A percentile compares a stretch with the other conserved stretches of the same genome.
Conservation (phyloP, 2,329 filamentous ascomycete species). For the Clonostachys rhizophaga region DNA sequence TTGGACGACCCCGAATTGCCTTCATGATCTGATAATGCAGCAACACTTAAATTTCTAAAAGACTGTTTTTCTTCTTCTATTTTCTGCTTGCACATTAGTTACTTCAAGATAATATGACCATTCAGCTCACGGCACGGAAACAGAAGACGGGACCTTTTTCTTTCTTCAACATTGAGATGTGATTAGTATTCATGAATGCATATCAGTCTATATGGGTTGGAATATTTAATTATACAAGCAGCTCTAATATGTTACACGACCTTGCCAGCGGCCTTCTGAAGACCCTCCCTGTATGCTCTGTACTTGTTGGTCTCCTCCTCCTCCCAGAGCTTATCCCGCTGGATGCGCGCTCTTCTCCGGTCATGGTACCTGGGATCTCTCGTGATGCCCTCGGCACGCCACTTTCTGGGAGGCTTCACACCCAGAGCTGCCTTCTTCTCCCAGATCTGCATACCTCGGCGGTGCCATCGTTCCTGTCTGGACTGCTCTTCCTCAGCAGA, state of each 20-base stretch:
- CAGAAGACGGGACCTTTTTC: too few relatives aligned
- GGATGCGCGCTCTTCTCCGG: constrained; percentile 17
- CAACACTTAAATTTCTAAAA: too few relatives aligned
- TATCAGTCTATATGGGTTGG: too few relatives aligned
- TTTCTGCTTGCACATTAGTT: too few relatives aligned
- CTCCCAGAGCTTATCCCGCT: constrained; percentile 18
- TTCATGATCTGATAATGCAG: too few relatives aligned
- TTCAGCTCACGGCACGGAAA: too few relatives aligned
- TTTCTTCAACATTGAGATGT: too few relatives aligned
- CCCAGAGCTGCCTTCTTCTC: constrained; percentile 53
- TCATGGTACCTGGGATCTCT: constrained; percentile 36
- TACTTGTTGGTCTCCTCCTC: constrained; percentile 17
- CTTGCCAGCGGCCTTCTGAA: constrained; percentile 3
- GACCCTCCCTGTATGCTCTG: constrained; percentile 12
- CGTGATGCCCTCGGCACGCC: constrained; percentile 50
- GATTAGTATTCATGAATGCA: too few relatives aligned
- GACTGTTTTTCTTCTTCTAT: too few relatives aligned
- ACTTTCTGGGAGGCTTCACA: constrained; percentile 55
- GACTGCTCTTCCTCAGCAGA: constrained; percentile 51
- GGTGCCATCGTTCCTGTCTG: constrained; percentile 57
- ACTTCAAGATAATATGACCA: too few relatives aligned
- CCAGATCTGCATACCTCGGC: constrained; percentile 57
- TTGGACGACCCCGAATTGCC: too few relatives aligned
- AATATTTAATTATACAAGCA: too few relatives aligned
- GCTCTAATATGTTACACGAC: background rate